Evolutionary conservation across 2,329 filamentous ascomycete genomes (phyloP).

Genomic region (Claviceps sp.): DNA sequence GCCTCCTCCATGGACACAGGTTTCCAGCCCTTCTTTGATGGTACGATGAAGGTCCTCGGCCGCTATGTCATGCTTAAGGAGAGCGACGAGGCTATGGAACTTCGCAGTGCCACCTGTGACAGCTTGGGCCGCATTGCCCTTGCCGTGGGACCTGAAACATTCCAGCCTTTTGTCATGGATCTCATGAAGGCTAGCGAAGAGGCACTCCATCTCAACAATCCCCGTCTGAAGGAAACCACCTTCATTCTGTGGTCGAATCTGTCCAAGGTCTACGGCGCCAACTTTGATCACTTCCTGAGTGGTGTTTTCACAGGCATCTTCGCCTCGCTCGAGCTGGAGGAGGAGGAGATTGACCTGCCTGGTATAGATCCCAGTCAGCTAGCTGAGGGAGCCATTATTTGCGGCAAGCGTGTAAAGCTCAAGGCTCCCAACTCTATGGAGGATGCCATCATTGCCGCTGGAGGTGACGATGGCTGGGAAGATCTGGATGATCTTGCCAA

Average conservation of each 20-base stretch:
- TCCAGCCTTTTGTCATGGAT: slow-evolving; percentile 82
- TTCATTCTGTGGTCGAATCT: slow-evolving; percentile 95
- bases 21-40: slow-evolving; percentile 84
- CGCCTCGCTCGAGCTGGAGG: slow-evolving; percentile 72
- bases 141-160: slow-evolving; percentile 72
- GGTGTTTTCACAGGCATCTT: slow-evolving; percentile 72
- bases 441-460: slow-evolving; percentile 41
- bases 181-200: slow-evolving; percentile 90
- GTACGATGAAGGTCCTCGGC: slow-evolving; percentile 81
- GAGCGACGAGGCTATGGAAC: slow-evolving; percentile 75
- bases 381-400: slow-evolving; percentile 61
- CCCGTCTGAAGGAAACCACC: slow-evolving; percentile 84
- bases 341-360: slow-evolving; percentile 75
- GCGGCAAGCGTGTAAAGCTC: slow-evolving; percentile 76
- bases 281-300: slow-evolving; percentile 65
- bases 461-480: slow-evolving; percentile 40
- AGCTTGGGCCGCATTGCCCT: slow-evolving; percentile 85
- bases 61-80: slow-evolving; percentile 77
- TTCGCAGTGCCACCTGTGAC: slow-evolving; percentile 82
- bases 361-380: slow-evolving; percentile 43
- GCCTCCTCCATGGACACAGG: slow-evolving; percentile 70
- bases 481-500: slow-evolving; percentile 68
- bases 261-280: slow-evolving; percentile 81
- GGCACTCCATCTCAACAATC: slow-evolving; percentile 75
- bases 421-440: slow-evolving; percentile 41